A percentile compares a stretch with the other conserved stretches of the same genome.
Evolutionary conservation across 805 yeast genomes (phyloP).

Genomic region (Pichia nanzhaoensis): DNA sequence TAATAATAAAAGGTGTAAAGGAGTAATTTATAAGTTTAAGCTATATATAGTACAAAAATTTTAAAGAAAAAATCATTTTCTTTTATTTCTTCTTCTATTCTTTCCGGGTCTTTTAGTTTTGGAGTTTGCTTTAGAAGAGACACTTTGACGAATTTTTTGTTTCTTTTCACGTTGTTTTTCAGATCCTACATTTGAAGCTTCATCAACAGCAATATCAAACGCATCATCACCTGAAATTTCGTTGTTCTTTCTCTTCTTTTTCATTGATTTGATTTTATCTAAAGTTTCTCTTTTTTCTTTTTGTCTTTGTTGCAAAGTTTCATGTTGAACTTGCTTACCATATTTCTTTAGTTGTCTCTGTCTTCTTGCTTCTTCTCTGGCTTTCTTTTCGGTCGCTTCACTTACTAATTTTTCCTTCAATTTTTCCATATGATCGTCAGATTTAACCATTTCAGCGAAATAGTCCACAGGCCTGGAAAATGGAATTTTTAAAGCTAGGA

Average conservation of each 20-base stretch:
- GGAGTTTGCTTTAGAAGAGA: conserved; percentile 39
- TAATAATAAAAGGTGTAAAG: background rate
- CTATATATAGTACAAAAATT: background rate
- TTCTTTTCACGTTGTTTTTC: conserved; percentile 41
- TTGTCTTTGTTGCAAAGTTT: conserved; percentile 87
- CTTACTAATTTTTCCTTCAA: conserved; percentile 72
- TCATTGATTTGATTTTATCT: conserved; percentile 84
- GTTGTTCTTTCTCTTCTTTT: conserved; percentile 76
- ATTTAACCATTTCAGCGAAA: conserved; percentile 97
- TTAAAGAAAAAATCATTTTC: conserved; percentile 7
- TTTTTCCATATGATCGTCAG: conserved; percentile 97
- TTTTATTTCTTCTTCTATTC: conserved; percentile 39
- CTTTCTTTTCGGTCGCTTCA: conserved; percentile 76
- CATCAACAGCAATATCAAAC: conserved; percentile 89
- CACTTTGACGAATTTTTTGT: conserved; percentile 41
- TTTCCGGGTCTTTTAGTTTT: conserved; percentile 46
- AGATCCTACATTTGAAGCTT: conserved; percentile 52
- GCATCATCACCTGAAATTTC: conserved; percentile 65
- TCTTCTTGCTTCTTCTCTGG: conserved; percentile 86
- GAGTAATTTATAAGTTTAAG: background rate
- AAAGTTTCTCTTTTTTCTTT: conserved; percentile 86
- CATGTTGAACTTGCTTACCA: conserved; percentile 95
- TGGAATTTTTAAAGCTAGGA: conserved; percentile 68
- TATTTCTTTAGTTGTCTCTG: conserved; percentile 94
- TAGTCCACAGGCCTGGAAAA: conserved; percentile 92